phyloP scores from a whole-genome alignment of 2,329 filamentous ascomycete species.

The Boeremia exigua region DNA sequence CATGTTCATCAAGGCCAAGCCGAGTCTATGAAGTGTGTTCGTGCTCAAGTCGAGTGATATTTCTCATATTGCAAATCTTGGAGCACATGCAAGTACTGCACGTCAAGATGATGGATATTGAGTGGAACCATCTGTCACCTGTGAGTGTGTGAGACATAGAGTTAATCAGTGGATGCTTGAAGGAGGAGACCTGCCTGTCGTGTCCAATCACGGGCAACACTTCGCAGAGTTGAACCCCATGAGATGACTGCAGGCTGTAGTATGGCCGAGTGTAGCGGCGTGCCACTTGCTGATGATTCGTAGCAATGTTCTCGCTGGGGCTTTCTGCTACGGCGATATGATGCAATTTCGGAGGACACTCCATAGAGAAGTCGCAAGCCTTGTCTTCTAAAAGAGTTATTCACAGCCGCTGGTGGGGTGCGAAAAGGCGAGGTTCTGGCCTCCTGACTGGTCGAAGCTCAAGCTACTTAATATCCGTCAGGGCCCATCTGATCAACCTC shows the following conservation, averaged over 20 bases:
- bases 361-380: background rate
- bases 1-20: conserved; percentile 54
- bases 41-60: background rate
- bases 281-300: background rate
- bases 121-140: background rate
- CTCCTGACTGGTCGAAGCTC: conserved; percentile 31
- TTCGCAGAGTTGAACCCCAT: background rate
- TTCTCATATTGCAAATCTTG: background rate
- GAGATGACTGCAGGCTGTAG: background rate
- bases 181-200: background rate
- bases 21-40: conserved; percentile 28
- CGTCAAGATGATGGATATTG: background rate
- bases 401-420: background rate
- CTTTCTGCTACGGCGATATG: background rate
- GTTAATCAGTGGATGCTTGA: no score
- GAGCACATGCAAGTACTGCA: background rate
- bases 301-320: background rate
- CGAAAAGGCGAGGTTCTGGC: background rate
- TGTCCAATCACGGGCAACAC: no score
- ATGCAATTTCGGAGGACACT: background rate
- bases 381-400: background rate
- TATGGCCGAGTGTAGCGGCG: background rate
- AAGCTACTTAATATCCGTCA: conserved; percentile 27
- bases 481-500: conserved; percentile 30
- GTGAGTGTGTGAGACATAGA: background rate